Evolutionary conservation across 1,284 basidiomycete genomes (phyloP).

Genomic region (Phlebopus sp.): DNA sequence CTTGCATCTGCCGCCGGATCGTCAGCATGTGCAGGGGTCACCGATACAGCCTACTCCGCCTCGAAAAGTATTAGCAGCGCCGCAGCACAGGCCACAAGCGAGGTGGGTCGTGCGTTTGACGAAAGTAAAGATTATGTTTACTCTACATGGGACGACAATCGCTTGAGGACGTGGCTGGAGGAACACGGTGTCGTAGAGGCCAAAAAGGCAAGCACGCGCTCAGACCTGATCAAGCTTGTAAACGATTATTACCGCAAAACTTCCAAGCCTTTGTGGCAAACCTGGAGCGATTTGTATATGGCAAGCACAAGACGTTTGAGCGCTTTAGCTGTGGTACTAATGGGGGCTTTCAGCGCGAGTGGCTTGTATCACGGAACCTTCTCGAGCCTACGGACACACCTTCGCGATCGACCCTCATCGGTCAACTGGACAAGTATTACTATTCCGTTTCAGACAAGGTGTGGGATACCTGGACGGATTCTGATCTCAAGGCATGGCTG

Average conservation of each 20-base stretch:
- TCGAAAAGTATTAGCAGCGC: conserved; percentile 42
- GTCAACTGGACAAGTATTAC: conserved; percentile 78
- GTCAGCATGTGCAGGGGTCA: conserved; percentile 41
- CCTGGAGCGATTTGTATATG: conserved; percentile 84
- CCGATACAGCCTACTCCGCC: conserved; percentile 37
- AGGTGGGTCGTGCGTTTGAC: conserved; percentile 59
- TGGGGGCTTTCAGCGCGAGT: conserved; percentile 54
- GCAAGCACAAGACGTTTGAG: conserved; percentile 41
- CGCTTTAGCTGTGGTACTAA: neutral
- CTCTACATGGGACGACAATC: conserved; percentile 83
- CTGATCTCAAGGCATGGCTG: conserved; percentile 67
- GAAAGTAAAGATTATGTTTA: conserved; percentile 84
- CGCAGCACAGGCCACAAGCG: conserved; percentile 52
- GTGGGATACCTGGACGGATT: conserved; percentile 72
- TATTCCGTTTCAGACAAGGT: conserved; percentile 60
- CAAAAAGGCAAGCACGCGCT: conserved; percentile 57
- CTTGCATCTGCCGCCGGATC: conserved; percentile 56
- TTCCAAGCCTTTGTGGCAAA: conserved; percentile 68
- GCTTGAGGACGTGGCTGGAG: conserved; percentile 68
- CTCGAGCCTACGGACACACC: conserved; percentile 19
- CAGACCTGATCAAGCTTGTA: conserved; percentile 71
- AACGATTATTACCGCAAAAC: conserved; percentile 64
- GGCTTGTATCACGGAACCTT: conserved; percentile 75
- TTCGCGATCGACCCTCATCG: conserved; percentile 63
- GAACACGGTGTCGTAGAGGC: conserved; percentile 71